Conservation (phyloP, 805 yeast species). For the Metschnikowia amazonensis region DNA sequence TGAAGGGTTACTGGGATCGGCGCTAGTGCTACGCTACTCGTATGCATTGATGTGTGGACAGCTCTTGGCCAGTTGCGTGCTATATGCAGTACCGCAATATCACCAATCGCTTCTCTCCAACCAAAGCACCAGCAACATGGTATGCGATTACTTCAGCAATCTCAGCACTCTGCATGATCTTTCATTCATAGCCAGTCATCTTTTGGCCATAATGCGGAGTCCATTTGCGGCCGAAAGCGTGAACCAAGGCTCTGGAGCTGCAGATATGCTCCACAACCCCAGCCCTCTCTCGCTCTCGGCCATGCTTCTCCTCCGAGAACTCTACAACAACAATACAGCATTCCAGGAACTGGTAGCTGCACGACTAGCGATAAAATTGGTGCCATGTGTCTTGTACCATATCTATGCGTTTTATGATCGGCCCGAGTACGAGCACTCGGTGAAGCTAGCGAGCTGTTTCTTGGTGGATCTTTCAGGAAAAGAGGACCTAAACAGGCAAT, state of each 20-base stretch:
- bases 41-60: constrained; percentile 58
- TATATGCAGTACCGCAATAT: constrained; percentile 56
- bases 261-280: neutral
- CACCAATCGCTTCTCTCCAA: neutral
- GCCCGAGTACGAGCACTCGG: constrained; percentile 37
- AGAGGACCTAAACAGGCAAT: constrained; percentile 31
- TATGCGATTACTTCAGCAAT: constrained; percentile 49
- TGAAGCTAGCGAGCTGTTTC: constrained; percentile 50
- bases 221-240: constrained; percentile 8
- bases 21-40: constrained; percentile 42
- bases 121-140: constrained; percentile 43
- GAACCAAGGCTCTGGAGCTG: neutral
- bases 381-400: constrained; percentile 54
- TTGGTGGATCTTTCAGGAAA: constrained; percentile 48
- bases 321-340: constrained; percentile 64
- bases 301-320: constrained; percentile 69
- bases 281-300: constrained; percentile 52
- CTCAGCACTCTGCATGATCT: constrained; percentile 55
- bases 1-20: constrained; percentile 24
- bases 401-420: constrained; percentile 46
- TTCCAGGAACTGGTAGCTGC: constrained; percentile 42
- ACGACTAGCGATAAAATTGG: constrained; percentile 49
- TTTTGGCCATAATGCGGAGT: constrained; percentile 36
- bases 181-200: constrained; percentile 43
- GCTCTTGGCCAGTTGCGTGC: constrained; percentile 55